These are phyloP conservation scores for Fagopyrum homotropicum DNA, from an alignment of 148 eudicot species.

Conservation along the genomic window DNA sequence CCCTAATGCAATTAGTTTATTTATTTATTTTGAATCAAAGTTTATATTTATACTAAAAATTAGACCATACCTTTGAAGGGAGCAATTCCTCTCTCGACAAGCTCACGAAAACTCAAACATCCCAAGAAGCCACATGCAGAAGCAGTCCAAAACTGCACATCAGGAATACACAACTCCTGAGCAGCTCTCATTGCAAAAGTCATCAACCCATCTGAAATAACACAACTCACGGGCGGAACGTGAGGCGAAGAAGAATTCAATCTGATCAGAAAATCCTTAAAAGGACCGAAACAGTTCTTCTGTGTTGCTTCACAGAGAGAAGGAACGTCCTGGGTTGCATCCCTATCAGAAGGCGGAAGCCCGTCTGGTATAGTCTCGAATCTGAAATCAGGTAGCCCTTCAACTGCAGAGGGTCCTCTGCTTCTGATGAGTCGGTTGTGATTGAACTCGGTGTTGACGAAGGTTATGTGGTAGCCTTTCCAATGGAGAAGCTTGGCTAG, in stretches of 20 bases:
- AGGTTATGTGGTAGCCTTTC: slow-evolving; percentile 28
- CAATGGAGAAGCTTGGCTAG: slow-evolving; percentile 33
- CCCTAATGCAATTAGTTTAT: not conserved
- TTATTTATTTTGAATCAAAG: no score
- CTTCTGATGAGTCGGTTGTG: slow-evolving; percentile 19
- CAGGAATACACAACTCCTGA: slow-evolving; percentile 16
- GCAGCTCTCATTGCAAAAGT: slow-evolving; percentile 18
- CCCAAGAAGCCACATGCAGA: slow-evolving; percentile 28
- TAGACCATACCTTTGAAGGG: slow-evolving; percentile 19
- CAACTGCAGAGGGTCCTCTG: slow-evolving; percentile 5
- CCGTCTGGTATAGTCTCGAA: slow-evolving; percentile 26
- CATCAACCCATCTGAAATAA: slow-evolving; percentile 22
- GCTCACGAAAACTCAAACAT: slow-evolving; percentile 19
- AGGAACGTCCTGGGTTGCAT: slow-evolving; percentile 21
- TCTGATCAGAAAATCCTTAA: slow-evolving; percentile 10
- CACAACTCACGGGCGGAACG: slow-evolving; percentile 15
- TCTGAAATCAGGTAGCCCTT: slow-evolving; percentile 15
- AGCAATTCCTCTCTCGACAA: slow-evolving; percentile 17
- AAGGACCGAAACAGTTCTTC: slow-evolving; percentile 16
- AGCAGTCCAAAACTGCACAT: slow-evolving; percentile 22
- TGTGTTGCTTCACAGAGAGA: slow-evolving; percentile 11
- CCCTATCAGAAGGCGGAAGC: slow-evolving; percentile 20
- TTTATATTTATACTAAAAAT: not conserved
- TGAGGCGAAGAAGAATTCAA: not conserved
- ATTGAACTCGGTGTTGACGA: slow-evolving; percentile 29